Base-by-base conservation (phyloP, 1,139 yeast genomes). In the Blastobotrys aristatus region DNA sequence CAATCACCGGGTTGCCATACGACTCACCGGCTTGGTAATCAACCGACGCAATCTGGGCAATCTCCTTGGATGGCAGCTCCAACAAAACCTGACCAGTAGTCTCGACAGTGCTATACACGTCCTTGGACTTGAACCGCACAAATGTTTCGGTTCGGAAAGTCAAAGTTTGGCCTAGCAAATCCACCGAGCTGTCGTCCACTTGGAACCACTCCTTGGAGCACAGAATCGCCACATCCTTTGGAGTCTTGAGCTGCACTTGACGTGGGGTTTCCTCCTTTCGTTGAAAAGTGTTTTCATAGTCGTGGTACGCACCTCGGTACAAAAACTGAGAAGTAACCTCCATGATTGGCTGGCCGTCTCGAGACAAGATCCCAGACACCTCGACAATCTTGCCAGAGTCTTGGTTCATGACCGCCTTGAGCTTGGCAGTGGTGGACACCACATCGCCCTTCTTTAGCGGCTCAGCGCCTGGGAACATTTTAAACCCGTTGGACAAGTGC, bases 161-260 rank as follows among this genome's bases (percentile, higher is more conserved):
- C 66, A 92, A 77, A 44, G 84, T 80, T 72, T 89, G 80, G 64
- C 82, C 80, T 59, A 87, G 75, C 61, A 92, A 75, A 56, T 87
- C 92, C 55, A 81, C 69, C 43, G 79, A 81, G 52, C 76, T 69
- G 58, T 84, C 86, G 51, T 76, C 76, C 62, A 84, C 75, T 65
- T 87, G 90, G 81, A 94, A 90, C 98, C 99, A 92, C 71, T 92
- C 97, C 76, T 94, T 92, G 21, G 97, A 88, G 63, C 81, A 81
- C 68, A 92, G 77, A 50, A 92, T 88, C 49, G 98, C 97, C 60
- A 90, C 84, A 63, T 92, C 98, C 75, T 88, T 90, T 45, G 88
- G 75, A 46, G 90, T 70, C 54, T 76, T 75, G 64, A 92, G 74
- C 37, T 77, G 68, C 53, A 92, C 75, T 72, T 90, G 85, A 63